These are phyloP conservation scores for Mayamaea pseudoterrestris DNA, from an alignment of 108 stramenopile genomes.

Conservation along the genomic window DNA sequence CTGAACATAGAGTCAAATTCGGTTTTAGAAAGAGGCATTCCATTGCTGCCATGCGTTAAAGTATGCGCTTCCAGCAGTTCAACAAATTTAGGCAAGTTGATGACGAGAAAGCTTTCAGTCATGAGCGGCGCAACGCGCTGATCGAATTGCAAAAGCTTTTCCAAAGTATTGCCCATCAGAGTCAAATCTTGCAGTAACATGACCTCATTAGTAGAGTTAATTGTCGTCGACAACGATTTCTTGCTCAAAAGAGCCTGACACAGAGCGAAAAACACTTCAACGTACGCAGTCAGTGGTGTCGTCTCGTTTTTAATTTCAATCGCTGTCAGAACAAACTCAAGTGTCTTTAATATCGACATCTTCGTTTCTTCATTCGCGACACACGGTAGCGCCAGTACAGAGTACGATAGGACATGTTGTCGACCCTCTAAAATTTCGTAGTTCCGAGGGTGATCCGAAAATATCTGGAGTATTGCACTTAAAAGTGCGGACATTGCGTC, in stretches of 20 bases:
- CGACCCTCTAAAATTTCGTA: conserved; percentile 76
- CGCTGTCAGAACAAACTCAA: conserved; percentile 86
- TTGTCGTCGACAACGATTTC: conserved; percentile 6
- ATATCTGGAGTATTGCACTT: conserved; percentile 58
- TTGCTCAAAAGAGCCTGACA: conserved; percentile 54
- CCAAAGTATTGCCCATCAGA: conserved; percentile 71
- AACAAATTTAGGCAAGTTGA: conserved; percentile 3
- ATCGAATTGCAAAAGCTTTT: conserved; percentile 84
- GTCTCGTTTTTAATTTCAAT: conserved; percentile 51
- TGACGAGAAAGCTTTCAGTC: conserved; percentile 48
- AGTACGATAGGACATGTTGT: conserved; percentile 68
- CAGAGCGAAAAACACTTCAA: conserved; percentile 69
- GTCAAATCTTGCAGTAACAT: conserved; percentile 52
- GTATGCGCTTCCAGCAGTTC: conserved; percentile 6
- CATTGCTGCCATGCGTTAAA: conserved; percentile 10
- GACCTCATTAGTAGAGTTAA: conserved; percentile 3
- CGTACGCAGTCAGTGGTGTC: conserved; percentile 59
- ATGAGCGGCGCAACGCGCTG: conserved; percentile 60
- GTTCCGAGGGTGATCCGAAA: conserved; percentile 83
- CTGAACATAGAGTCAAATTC: conserved; percentile 27
- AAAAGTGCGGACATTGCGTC: conserved; percentile 16
- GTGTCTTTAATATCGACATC: conserved; percentile 79
- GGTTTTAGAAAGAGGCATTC: too few species aligned
- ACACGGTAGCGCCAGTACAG: conserved; percentile 73
- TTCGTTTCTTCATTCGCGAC: conserved; percentile 77